Base-by-base conservation (phyloP, 371 early-diverging fungal genomes). In the Mucor mucedo region DNA sequence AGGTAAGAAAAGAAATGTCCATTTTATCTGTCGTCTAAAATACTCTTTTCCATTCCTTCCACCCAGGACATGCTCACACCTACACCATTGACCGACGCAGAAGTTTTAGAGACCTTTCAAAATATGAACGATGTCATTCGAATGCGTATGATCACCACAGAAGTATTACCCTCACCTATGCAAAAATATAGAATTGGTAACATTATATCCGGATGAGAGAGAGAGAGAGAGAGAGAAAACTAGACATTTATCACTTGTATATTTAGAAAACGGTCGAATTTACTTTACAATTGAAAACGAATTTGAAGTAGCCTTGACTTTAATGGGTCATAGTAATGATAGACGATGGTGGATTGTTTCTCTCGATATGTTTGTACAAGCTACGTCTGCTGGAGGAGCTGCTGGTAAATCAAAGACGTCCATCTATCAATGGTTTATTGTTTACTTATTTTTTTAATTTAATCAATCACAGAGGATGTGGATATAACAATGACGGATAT, bases 91-190 rank as follows among this genome's bases (percentile, higher is more conserved):
- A 82, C 78, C 10, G 80, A 79, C 50, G 62, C 66, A 40, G 84
- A 91, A 70, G 83, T 87, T 4, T 65, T 82, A 6, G 72, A 84
- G 9, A 81, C 87, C 0, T 76, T 90, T 59, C 69, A 73, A 4
- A 81, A 83, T 39, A 79, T 92, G 65, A 84, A 91, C 60, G 90
- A 88, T 63, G 82, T 87, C 10, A 91, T 92, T 52, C 78, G 91
- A 9, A 74, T 84, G 66, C 79, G 91, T 10, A 75, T 92, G 40
- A 62, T 90, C 47, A 84, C 84, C 21, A 82, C 78, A 5, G 91
- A 91, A 63, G 78, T 85, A 0, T 58, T 89, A 6, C 91, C 91
- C 5, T 70, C 78, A 28, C 80, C 87, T 7, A 89, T 92, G 88
- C 78, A 75, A 35, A 68, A 71, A 35, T 89, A 86, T 58, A 63